Evolutionary conservation across 805 yeast species (phyloP), one percentile per base, ranked within the genome.

Genomic region (Hanseniaspora occidentalis): DNA sequence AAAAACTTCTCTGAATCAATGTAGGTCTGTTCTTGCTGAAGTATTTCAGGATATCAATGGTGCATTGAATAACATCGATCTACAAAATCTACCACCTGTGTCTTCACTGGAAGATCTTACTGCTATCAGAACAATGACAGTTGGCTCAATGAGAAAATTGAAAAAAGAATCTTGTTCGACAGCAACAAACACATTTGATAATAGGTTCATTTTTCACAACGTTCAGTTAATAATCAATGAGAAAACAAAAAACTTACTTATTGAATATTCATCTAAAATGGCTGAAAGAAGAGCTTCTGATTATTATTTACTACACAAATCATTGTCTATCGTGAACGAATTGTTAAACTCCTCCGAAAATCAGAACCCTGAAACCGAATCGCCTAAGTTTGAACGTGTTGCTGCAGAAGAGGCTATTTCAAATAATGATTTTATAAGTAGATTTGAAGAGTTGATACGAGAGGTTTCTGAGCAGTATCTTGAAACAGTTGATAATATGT

Each of bases 141-240:
- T 57, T 6, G 56, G 56, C 19, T 57, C 64, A 0, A 57, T 58
- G 31, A 46, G 53, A 21, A 48, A 56, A 2, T 52, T 59, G 60
- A 54, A 59, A 40, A 38, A 45, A 8, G 54, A 50, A 7, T 50
- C 62, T 1, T 49, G 53, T 9, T 39, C 56, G 2, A 43, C 52
- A 9, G 48, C 45, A 3, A 50, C 52, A 6, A 56, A 65, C 46
- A 40, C 53, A 7, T 78, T 70, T 54, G 76, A 73, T 46, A 78
- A 77, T 47, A 55, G 79, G 38, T 77, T 75, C 48, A 67, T 75
- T 45, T 54, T 76, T 17, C 79, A 77, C 44, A 69, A 72, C 43
- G 56, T 77, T 27, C 69, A 70, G 45, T 48, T 78, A 44, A 72
- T 70, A 48, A 70, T 82, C 70, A 70, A 75, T 51, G 69, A 70